A percentile compares a stretch with the other conserved stretches of the same genome.
phyloP scores from a whole-genome alignment of 805 yeast genomes.

The Candida sanyiensis region DNA sequence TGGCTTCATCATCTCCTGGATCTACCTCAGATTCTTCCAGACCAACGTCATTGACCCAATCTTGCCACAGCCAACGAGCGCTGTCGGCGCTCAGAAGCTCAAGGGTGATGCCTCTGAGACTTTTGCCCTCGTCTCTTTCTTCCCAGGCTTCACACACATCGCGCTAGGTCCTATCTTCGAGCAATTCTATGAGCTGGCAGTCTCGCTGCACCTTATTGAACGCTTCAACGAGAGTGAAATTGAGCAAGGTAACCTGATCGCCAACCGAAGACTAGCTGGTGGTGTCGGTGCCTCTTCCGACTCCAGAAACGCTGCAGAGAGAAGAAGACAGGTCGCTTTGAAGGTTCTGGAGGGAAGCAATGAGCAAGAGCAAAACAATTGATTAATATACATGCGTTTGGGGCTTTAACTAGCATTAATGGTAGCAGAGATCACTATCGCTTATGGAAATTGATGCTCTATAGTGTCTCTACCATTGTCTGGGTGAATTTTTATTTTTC shows the following conservation, averaged over 20 bases:
- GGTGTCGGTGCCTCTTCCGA: slow-evolving; percentile 21
- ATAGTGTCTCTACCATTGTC: too few relatives aligned
- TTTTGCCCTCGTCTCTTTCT: slow-evolving; percentile 75
- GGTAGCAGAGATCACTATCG: too few relatives aligned
- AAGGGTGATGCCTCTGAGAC: slow-evolving; percentile 89
- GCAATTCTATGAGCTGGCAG: slow-evolving; percentile 33
- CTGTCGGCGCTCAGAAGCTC: slow-evolving; percentile 31
- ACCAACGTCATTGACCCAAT: slow-evolving; percentile 46
- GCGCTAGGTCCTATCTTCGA: slow-evolving; percentile 47
- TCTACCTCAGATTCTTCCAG: slow-evolving; percentile 75
- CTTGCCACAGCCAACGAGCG: slow-evolving; percentile 38
- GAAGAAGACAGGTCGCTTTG: slow-evolving; percentile 72
- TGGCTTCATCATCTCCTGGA: slow-evolving; percentile 67
- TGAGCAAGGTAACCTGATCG: slow-evolving; percentile 69
- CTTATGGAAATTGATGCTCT: too few relatives aligned
- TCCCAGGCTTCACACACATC: slow-evolving; percentile 60
- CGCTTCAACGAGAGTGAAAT: slow-evolving; percentile 65
- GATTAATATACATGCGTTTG: too few relatives aligned
- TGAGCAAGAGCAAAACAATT: slow-evolving; percentile 16
- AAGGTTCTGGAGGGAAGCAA: slow-evolving; percentile 68
- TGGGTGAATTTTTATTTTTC: too few relatives aligned
- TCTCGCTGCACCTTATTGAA: slow-evolving; percentile 42
- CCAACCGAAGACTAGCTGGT: slow-evolving; percentile 47
- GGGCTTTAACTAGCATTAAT: too few relatives aligned
- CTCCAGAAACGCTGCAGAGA: slow-evolving; percentile 55